Percentiles rank a stretch among this genome's conserved stretches.
These are phyloP conservation scores for Botrytis byssoidea DNA, from an alignment of 2,329 filamentous ascomycete genomes.

Conservation along the genomic window DNA sequence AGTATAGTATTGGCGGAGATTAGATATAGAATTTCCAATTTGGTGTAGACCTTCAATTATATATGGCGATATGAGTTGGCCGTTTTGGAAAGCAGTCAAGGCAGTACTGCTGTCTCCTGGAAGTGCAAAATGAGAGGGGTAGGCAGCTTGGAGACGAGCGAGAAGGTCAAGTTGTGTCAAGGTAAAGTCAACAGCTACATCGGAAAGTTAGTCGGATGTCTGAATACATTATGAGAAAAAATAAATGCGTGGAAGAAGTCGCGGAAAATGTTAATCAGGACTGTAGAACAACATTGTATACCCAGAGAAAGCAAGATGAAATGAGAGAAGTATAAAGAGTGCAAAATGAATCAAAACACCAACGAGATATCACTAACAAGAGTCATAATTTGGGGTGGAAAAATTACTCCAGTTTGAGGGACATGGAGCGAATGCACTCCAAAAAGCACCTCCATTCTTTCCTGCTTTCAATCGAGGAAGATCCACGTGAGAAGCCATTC, in stretches of 20 bases:
- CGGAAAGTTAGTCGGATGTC: background rate
- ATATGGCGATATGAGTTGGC: conserved; percentile 72
- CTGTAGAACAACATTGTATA: background rate
- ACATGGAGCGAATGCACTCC: conserved; percentile 82
- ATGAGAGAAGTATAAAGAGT: background rate
- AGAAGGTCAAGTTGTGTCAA: conserved; percentile 75
- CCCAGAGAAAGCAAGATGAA: background rate
- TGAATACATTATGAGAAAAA: background rate
- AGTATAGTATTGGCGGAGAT: conserved; percentile 70
- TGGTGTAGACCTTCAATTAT: conserved; percentile 89
- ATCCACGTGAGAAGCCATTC: conserved; percentile 71
- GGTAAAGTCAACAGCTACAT: conserved; percentile 61
- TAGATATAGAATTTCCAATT: conserved; percentile 80
- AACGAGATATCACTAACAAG: conserved; percentile 48
- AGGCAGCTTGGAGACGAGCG: conserved; percentile 59
- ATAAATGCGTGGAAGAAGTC: background rate
- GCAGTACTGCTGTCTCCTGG: conserved; percentile 60
- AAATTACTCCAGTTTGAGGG: conserved; percentile 71
- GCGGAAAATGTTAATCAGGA: background rate
- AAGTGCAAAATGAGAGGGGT: conserved; percentile 68
- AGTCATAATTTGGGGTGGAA: conserved; percentile 67
- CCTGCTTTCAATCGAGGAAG: conserved; percentile 71
- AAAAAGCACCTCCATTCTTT: conserved; percentile 81
- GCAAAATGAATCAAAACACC: background rate
- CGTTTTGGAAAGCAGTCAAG: conserved; percentile 56